Evolutionary conservation across 192 early-diverging fungal species (phyloP).

Genomic region (Podila clonocystis): DNA sequence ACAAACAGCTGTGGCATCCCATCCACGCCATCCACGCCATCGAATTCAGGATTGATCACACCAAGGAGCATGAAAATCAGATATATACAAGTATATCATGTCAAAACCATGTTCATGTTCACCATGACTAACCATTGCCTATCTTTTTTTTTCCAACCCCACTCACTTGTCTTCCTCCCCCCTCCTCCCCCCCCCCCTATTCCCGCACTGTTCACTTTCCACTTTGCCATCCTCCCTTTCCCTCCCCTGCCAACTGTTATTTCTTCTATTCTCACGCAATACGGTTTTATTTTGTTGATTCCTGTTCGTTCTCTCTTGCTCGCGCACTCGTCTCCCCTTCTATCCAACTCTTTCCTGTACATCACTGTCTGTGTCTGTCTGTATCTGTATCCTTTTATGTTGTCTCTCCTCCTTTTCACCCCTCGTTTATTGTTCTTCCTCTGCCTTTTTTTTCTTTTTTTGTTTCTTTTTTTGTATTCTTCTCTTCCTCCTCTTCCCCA

Average conservation of each 20-base stretch:
- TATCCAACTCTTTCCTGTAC: neutral
- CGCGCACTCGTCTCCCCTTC: neutral
- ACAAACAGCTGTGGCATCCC: too few relatives aligned
- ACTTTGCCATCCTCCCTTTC: neutral
- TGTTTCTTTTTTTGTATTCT: too few relatives aligned
- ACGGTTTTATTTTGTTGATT: neutral
- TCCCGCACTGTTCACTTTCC: neutral
- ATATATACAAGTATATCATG: too few relatives aligned
- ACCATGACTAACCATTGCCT: too few relatives aligned
- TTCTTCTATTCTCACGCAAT: neutral
- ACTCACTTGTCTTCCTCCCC: neutral
- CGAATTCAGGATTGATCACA: too few relatives aligned
- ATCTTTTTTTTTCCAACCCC: neutral
- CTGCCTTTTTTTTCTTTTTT: neutral
- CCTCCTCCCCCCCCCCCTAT: neutral
- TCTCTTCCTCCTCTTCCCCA: neutral
- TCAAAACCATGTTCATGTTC: too few relatives aligned
- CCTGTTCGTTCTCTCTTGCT: neutral
- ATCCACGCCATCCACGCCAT: too few relatives aligned
- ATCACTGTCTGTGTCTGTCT: slow-evolving; percentile 10
- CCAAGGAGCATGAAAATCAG: too few relatives aligned
- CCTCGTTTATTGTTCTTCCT: neutral
- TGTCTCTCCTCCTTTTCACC: neutral
- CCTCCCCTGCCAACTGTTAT: neutral
- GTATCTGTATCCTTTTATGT: neutral